phyloP scores from a whole-genome alignment of 1,139 yeast species.

The Kodamaea derodonti region DNA sequence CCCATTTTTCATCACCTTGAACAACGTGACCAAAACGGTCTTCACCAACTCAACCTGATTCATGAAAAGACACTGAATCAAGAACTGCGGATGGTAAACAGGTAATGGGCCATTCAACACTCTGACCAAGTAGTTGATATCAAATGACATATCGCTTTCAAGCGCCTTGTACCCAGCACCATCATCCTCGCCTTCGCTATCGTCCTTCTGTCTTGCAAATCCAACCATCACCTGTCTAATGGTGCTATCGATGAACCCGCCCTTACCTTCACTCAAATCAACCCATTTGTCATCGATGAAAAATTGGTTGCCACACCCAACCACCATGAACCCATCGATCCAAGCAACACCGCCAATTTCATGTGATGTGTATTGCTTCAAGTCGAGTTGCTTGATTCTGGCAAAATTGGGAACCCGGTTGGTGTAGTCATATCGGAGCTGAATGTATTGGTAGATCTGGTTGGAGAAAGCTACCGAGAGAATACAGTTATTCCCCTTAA shows the following conservation, averaged over 20 bases:
- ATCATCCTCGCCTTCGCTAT: slow-evolving; percentile 20
- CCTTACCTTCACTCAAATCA: slow-evolving; percentile 25
- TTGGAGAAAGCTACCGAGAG: slow-evolving; percentile 73
- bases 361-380: slow-evolving; percentile 70
- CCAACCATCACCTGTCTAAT: slow-evolving; percentile 51
- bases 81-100: slow-evolving; percentile 83
- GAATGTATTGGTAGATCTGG: slow-evolving; percentile 67
- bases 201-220: slow-evolving; percentile 33
- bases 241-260: slow-evolving; percentile 28
- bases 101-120: slow-evolving; percentile 88
- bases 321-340: slow-evolving; percentile 75
- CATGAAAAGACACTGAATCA: slow-evolving; percentile 72
- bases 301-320: slow-evolving; percentile 88
- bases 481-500: slow-evolving; percentile 58
- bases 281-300: slow-evolving; percentile 72
- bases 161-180: slow-evolving; percentile 29
- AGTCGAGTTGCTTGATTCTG: slow-evolving; percentile 68
- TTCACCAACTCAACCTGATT: slow-evolving; percentile 57
- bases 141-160: slow-evolving; percentile 17
- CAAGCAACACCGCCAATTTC: slow-evolving; percentile 85
- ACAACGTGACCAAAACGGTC: slow-evolving; percentile 52
- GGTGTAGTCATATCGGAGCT: slow-evolving; percentile 84
- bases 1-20: slow-evolving; percentile 45
- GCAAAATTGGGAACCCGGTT: slow-evolving; percentile 75
- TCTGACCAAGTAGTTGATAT: slow-evolving; percentile 55